Evolutionary conservation across 1,284 basidiomycete genomes (phyloP).

Genomic region (Pisolithus thermaeus): DNA sequence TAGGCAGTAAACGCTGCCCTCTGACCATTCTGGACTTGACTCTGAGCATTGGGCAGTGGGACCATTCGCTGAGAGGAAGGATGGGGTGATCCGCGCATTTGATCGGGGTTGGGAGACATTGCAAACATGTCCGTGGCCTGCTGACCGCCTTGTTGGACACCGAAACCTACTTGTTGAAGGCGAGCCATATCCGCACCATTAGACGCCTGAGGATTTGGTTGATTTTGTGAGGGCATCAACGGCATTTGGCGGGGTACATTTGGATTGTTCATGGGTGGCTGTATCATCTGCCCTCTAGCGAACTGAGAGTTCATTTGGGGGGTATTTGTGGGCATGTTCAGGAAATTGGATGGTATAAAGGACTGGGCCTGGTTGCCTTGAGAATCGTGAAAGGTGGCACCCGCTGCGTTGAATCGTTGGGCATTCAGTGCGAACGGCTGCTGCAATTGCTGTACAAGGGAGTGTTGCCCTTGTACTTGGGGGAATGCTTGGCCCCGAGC

Average conservation of each 20-base stretch:
- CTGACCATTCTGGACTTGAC: slow-evolving; percentile 10
- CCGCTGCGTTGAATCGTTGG: slow-evolving; percentile 24
- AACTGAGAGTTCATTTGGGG: slow-evolving; percentile 25
- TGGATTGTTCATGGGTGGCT: slow-evolving; percentile 29
- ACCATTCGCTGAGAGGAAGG: slow-evolving; percentile 21
- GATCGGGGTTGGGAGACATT: slow-evolving; percentile 35
- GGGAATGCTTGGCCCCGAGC: slow-evolving; percentile 37
- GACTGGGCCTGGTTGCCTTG: slow-evolving; percentile 34
- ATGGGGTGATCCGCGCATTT: slow-evolving; percentile 47
- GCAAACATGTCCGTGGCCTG: slow-evolving; percentile 36
- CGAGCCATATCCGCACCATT: slow-evolving; percentile 33
- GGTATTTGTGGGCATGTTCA: slow-evolving; percentile 29
- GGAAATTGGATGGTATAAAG: slow-evolving; percentile 38
- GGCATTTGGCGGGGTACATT: slow-evolving; percentile 40
- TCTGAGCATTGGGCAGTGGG: slow-evolving; percentile 16
- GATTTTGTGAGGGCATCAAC: slow-evolving; percentile 42
- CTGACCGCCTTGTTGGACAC: slow-evolving; percentile 21
- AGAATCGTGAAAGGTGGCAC: slow-evolving; percentile 38
- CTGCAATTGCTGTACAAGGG: slow-evolving; percentile 31
- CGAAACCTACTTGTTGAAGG: slow-evolving; percentile 26
- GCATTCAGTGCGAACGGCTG: slow-evolving; percentile 37
- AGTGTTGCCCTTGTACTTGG: slow-evolving; percentile 31
- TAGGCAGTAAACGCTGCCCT: slow-evolving; percentile 19
- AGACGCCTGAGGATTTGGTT: slow-evolving; percentile 39
- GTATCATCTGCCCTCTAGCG: slow-evolving; percentile 34